Evolutionary conservation across 2,329 filamentous ascomycete genomes (phyloP).

Genomic region (Pyricularia grisea): DNA sequence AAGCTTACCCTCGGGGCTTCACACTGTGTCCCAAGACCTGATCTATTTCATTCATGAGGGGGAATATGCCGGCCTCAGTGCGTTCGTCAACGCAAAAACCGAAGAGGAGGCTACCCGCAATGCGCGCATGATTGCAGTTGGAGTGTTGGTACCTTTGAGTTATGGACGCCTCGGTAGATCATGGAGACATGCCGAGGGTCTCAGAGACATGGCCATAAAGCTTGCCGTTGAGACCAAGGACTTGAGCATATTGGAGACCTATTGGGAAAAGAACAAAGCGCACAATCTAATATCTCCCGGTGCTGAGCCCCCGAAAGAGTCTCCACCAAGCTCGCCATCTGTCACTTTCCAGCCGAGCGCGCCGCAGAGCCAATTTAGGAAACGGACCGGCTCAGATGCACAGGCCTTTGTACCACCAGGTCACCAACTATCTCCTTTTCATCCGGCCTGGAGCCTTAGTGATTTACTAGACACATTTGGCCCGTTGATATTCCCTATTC

Average conservation of each 20-base stretch:
- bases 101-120: constrained; percentile 69
- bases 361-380: constrained; percentile 38
- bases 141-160: constrained; percentile 76
- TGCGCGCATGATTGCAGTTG: constrained; percentile 88
- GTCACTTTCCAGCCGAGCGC: constrained; percentile 32
- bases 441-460: constrained; percentile 78
- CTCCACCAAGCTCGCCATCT: constrained; percentile 41
- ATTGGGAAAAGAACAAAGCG: constrained; percentile 58
- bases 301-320: constrained; percentile 28
- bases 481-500: constrained; percentile 83
- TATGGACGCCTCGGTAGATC: constrained; percentile 77
- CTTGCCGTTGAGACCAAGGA: constrained; percentile 58
- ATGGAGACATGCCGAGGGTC: constrained; percentile 73
- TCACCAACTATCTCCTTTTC: constrained; percentile 63
- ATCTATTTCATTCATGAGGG: constrained; percentile 86
- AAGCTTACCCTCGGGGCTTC: constrained; percentile 84
- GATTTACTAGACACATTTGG: constrained; percentile 75
- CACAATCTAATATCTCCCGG: constrained; percentile 24
- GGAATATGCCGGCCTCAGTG: constrained; percentile 77
- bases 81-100: constrained; percentile 78
- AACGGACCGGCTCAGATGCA: constrained; percentile 53
- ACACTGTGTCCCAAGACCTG: constrained; percentile 79
- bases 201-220: constrained; percentile 64
- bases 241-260: constrained; percentile 59
- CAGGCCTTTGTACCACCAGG: constrained; percentile 47